Evolutionary conservation across 208 protist species (phyloP).

Genomic region (Borovskyia barvae): DNA sequence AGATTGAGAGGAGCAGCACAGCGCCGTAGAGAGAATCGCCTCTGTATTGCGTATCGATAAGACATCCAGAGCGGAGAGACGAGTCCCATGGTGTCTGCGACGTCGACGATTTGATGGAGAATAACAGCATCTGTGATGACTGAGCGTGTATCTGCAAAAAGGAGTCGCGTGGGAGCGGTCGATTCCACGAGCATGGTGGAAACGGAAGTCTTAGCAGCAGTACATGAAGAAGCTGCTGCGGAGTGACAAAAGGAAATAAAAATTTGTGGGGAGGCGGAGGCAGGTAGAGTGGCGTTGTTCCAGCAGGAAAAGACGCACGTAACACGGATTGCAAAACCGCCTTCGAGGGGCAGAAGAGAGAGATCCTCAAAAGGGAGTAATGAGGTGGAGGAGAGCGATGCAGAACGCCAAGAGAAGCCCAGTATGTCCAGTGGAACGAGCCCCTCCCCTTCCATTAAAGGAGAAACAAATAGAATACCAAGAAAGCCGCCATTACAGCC

Average conservation of each 20-base stretch:
- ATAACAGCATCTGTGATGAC: neutral
- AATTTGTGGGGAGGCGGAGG: neutral
- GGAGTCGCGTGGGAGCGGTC: neutral
- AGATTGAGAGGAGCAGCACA: constrained; percentile 6
- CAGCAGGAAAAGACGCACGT: too few relatives aligned
- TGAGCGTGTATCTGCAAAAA: neutral
- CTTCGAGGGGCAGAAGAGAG: too few relatives aligned
- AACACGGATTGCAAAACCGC: too few relatives aligned
- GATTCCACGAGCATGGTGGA: neutral
- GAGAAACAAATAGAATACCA: too few relatives aligned
- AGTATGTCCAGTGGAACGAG: too few relatives aligned
- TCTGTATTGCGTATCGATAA: neutral
- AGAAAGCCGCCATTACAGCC: too few relatives aligned
- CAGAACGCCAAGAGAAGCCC: too few relatives aligned
- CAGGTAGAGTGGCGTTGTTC: too few relatives aligned
- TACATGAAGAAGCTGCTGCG: too few relatives aligned
- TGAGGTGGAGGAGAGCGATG: too few relatives aligned
- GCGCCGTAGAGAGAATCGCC: neutral
- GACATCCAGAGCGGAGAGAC: constrained; percentile 2
- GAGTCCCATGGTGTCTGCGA: neutral
- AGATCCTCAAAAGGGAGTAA: too few relatives aligned
- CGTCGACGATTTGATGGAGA: constrained; percentile 1
- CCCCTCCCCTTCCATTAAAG: too few relatives aligned
- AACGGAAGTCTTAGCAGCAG: neutral
- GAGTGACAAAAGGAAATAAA: neutral